phyloP scores from a whole-genome alignment of 2,329 filamentous ascomycete species.

The Allantophomopsis cytisporea region DNA sequence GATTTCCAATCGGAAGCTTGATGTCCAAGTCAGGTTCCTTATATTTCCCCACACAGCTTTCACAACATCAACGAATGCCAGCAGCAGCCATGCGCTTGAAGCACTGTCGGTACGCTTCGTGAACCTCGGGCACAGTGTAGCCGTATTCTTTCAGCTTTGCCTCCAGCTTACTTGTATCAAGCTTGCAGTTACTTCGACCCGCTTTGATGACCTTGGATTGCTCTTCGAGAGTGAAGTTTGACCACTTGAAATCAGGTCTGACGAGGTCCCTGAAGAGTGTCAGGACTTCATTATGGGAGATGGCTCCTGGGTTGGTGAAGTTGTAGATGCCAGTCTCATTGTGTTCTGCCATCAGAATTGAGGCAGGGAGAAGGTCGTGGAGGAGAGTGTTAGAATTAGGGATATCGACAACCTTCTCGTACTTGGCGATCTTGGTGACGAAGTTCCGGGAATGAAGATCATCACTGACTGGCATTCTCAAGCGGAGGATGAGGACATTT shows the following conservation, averaged over 20 bases:
- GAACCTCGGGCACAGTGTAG: slow-evolving; percentile 44
- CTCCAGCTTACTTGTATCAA: slow-evolving; percentile 48
- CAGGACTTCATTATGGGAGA: slow-evolving; percentile 59
- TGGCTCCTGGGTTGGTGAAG: slow-evolving; percentile 57
- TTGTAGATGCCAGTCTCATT: slow-evolving; percentile 52
- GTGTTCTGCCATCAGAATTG: slow-evolving; percentile 45
- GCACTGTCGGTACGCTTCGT: slow-evolving; percentile 45
- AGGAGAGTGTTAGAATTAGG: slow-evolving; percentile 58
- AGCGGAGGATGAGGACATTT: slow-evolving; percentile 47
- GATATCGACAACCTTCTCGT: slow-evolving; percentile 51
- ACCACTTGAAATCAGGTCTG: slow-evolving; percentile 44
- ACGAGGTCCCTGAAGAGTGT: slow-evolving; percentile 48
- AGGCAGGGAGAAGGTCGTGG: slow-evolving; percentile 46
- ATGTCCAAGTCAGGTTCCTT: too few relatives aligned
- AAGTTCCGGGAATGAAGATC: slow-evolving; percentile 54
- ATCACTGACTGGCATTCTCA: slow-evolving; percentile 58
- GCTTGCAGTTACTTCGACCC: slow-evolving; percentile 50
- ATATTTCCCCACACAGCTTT: too few relatives aligned
- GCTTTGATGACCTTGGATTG: slow-evolving; percentile 56
- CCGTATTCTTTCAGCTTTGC: slow-evolving; percentile 45
- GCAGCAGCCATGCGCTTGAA: slow-evolving; percentile 49
- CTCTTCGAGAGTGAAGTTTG: slow-evolving; percentile 53
- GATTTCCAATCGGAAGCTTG: too few relatives aligned
- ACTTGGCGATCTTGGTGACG: slow-evolving; percentile 54
- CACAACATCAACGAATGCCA: slow-evolving; percentile 29